Base-by-base conservation (phyloP, 345 rosid species). In the Heritiera fomes region DNA sequence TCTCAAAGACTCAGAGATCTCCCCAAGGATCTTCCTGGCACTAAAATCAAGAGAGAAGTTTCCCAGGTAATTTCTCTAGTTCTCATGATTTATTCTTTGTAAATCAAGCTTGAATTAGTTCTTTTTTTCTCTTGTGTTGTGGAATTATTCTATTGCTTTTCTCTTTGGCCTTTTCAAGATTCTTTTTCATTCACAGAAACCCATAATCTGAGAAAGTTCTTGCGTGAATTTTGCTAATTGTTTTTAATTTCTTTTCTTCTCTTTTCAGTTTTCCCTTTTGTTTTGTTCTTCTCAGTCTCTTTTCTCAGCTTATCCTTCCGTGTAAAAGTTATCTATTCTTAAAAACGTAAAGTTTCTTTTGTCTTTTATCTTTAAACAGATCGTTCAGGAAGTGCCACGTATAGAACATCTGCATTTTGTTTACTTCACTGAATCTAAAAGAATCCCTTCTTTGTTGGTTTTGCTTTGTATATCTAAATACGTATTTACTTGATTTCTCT, bases 1-100 rank as follows among this genome's bases (percentile, higher is more conserved):
- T 86, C 89, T 55, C 91, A 92, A 62, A 87, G 93, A 76, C 75
- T 92, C 79, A 85, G 94, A 77, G 91, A 91, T 84, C 90, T 93
- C 38, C 96, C 97, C 72, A 91, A 87, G 82, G 88, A 86, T 46
- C 83, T 88, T 63, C 96, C 93, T 2, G 84, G 80, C 30, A 89
- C 95, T 75, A 86, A 90, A 11, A 87, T 93, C 88, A 93, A 87
- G 82, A 81, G 87, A 15, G 87, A 86, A 47, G 97, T 87, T 62
- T 84, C 96, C 58, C 90, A 89, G 81, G 99, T 92, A 38, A 53
- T 56, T 8, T 53, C 63, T 62, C 18, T 69, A 41, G 8, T 40
- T 59, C 20, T 8, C 32, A 38, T 67, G 56, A 10, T 13, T 53
- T 2, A 6, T 71, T 47, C 1, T 43, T 45, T 3, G 41, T 18